Evolutionary conservation across 257 asterid genomes (phyloP), one percentile per base, ranked within the genome.

Genomic region (Euphrasia confusa): DNA sequence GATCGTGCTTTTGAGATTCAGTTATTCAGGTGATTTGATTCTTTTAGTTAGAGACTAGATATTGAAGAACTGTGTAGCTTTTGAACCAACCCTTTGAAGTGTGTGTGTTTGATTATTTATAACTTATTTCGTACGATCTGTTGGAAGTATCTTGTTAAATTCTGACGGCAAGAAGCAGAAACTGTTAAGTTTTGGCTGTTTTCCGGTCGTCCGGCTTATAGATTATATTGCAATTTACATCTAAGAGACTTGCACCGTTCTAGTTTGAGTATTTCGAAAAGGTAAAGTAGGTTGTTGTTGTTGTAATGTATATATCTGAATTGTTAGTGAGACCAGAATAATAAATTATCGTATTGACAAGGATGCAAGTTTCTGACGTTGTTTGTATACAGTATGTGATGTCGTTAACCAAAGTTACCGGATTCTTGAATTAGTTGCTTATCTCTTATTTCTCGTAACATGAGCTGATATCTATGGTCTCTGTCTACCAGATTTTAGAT

Each of bases 401-500:
- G 39, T 60, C 32, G 11, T 69, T 54, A 53, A 45, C 56, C 26
- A 8, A 66, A 27, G 55, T 33, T 45, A 15, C 55, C 2, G 37
- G 45, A 50, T 42, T 56, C 47, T 35, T n/a, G 50, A 27, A 44
- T 48, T 50, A 56, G 63, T 71, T 64, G 58, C 30, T 33, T 40
- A 8, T 66, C 30, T 28, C 49, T 42, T 42, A 67, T 28, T 71
- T 62, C 24, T 61, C 40, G 54, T 68, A 9, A 27, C 49, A 3
- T 44, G 56, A 49, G 30, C 60, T 74, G 66, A 54, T 62, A 55
- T 39, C 26, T 53, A 27, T 54, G 72, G 45, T 68, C 47, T 69
- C 59, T 69, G 62, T 67, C 65, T 66, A 72, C 72, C 94, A 92
- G 99, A 71, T 89, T 69, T 71, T 92, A 79, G 99, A 92, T 78